These are phyloP conservation scores for Fragilaria crotonensis DNA, from an alignment of 108 stramenopile genomes.

Conservation along the genomic window DNA sequence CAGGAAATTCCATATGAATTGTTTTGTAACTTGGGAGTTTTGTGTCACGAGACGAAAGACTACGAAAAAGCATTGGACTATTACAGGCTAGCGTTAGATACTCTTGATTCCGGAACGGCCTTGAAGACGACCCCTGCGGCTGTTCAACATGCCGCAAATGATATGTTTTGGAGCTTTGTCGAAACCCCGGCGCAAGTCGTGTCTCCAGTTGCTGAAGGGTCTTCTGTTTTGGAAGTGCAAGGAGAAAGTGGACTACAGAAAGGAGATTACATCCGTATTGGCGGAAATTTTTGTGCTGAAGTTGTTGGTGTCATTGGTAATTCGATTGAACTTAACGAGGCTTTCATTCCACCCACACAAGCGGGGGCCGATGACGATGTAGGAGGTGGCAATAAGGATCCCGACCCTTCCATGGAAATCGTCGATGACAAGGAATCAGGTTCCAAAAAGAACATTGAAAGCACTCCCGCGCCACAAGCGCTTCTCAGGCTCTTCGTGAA, in stretches of 20 bases:
- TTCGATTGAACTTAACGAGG: slow-evolving; percentile 12
- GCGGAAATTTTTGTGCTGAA: background rate
- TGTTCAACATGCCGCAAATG: slow-evolving; percentile 46
- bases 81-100: slow-evolving; percentile 55
- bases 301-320: background rate
- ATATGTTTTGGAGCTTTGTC: slow-evolving; percentile 59
- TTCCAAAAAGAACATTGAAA: background rate
- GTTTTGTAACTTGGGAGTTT: slow-evolving; percentile 73
- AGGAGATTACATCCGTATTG: background rate
- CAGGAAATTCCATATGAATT: slow-evolving; percentile 45
- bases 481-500: slow-evolving; percentile 36
- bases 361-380: slow-evolving; percentile 20
- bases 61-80: slow-evolving; percentile 58
- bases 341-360: background rate
- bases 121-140: slow-evolving; percentile 25
- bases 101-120: slow-evolving; percentile 26
- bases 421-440: slow-evolving; percentile 8
- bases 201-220: background rate
- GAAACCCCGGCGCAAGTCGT: slow-evolving; percentile 5
- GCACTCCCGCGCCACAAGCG: background rate
- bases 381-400: slow-evolving; percentile 26
- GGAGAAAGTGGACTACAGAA: background rate
- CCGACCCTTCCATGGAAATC: slow-evolving; percentile 14
- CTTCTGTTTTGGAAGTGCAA: too few species aligned
- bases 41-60: slow-evolving; percentile 72